Evolutionary conservation across 129 eudicot genomes (phyloP).

Genomic region (Flaveria sonorensis): DNA sequence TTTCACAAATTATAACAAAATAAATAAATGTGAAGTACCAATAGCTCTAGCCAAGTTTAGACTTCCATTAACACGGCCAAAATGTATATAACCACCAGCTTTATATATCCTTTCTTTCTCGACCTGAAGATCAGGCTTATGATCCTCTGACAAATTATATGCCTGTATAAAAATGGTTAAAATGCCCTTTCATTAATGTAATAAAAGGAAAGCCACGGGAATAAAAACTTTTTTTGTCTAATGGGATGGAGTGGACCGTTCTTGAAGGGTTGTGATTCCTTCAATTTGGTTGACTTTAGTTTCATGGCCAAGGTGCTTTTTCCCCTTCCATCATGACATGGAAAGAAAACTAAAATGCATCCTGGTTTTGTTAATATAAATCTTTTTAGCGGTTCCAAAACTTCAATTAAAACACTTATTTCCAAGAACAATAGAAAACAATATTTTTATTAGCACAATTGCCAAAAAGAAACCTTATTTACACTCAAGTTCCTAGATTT

Average conservation of each 20-base stretch:
- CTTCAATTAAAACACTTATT: neutral
- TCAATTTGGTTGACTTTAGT: conserved; percentile 3
- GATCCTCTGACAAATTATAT: conserved; percentile 71
- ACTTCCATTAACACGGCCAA: conserved; percentile 88
- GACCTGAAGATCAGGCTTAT: conserved; percentile 76
- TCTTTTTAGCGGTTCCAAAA: neutral
- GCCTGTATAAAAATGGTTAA: conserved; percentile 54
- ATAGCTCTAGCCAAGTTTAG: conserved; percentile 89
- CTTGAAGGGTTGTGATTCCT: neutral
- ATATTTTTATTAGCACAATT: neutral
- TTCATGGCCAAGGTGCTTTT: neutral
- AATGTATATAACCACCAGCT: conserved; percentile 87
- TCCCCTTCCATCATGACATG: neutral
- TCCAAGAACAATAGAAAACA: neutral
- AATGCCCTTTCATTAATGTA: conserved; percentile 11
- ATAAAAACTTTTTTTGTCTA: neutral
- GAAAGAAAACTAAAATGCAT: neutral
- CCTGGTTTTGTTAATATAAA: neutral
- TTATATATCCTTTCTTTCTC: conserved; percentile 79
- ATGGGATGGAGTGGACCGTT: neutral
- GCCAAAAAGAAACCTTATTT: neutral
- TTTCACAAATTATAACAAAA: neutral
- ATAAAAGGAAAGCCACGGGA: neutral
- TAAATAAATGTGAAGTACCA: conserved; percentile 41
- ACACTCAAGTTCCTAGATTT: neutral